Percentiles rank a stretch among this genome's conserved stretches.
Evolutionary conservation across 2,329 filamentous ascomycete genomes (phyloP).

Genomic region (Cordyceps tenuipes): DNA sequence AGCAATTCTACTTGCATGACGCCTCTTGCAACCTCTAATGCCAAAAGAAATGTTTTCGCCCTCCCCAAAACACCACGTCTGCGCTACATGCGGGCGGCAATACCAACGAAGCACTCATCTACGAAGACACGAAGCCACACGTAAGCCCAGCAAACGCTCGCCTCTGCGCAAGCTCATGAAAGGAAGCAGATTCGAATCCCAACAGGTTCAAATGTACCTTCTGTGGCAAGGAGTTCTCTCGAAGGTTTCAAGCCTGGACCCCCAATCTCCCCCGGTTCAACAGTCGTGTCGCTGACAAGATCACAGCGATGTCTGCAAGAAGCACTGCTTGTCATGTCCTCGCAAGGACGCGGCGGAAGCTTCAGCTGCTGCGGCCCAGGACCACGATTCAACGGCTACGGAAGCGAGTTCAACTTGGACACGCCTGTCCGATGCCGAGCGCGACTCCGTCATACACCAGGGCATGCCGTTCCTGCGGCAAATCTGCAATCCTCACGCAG

Average conservation of each 20-base stretch:
- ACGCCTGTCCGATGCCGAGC: background rate
- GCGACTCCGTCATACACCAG: background rate
- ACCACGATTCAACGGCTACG: too few species aligned
- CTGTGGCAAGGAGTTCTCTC: background rate
- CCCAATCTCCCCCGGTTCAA: background rate
- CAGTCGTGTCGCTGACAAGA: background rate
- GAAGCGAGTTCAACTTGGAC: background rate
- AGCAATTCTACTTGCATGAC: background rate
- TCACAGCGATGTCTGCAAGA: background rate
- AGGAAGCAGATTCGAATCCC: background rate
- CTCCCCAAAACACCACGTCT: background rate
- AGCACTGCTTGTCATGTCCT: background rate
- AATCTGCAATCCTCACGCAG: background rate
- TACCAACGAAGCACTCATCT: conserved; percentile 21
- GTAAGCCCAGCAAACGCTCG: conserved; percentile 12
- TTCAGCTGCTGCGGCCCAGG: too few species aligned
- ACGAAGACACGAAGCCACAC: conserved; percentile 19
- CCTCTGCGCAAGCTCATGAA: background rate
- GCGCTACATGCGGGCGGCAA: conserved; percentile 18
- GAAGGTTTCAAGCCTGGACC: background rate
- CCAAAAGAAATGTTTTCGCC: background rate
- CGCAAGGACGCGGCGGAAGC: background rate
- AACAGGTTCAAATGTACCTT: background rate
- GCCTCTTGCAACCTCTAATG: background rate
- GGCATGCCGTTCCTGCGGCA: conserved; percentile 1